Evolutionary conservation across 805 yeast genomes (phyloP).

Genomic region (Metschnikowia reukaufii): DNA sequence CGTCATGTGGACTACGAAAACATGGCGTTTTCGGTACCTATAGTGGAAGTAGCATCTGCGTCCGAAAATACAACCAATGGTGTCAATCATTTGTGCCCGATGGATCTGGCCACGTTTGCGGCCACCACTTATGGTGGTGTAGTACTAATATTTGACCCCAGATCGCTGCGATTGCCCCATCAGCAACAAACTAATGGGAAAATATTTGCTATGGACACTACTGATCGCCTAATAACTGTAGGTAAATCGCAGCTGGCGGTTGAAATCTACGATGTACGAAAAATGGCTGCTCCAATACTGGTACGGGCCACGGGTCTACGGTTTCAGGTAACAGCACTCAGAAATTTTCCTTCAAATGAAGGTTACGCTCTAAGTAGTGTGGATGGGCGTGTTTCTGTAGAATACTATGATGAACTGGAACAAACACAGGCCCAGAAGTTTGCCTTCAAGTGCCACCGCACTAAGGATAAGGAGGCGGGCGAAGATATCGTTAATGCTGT

Average conservation of each 20-base stretch:
- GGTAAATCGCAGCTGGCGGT: conserved; percentile 55
- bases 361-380: conserved; percentile 71
- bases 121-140: conserved; percentile 18
- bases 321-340: conserved; percentile 60
- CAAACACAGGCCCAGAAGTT: conserved; percentile 46
- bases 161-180: conserved; percentile 11
- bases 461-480: conserved; percentile 34
- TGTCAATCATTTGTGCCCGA: conserved; percentile 18
- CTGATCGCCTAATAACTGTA: conserved; percentile 46
- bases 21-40: conserved; percentile 14
- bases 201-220: conserved; percentile 62
- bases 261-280: conserved; percentile 57
- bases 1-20: conserved; percentile 52
- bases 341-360: conserved; percentile 49
- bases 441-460: conserved; percentile 81
- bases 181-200: conserved; percentile 41
- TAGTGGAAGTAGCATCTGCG: neutral
- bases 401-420: conserved; percentile 55
- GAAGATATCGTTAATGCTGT: conserved; percentile 55
- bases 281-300: conserved; percentile 45
- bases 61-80: conserved; percentile 13
- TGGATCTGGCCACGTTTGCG: conserved; percentile 16
- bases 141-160: conserved; percentile 15
- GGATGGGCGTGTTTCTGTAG: conserved; percentile 82
- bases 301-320: conserved; percentile 63